A percentile compares a stretch with the other conserved stretches of the same genome.
Evolutionary conservation across 2,329 filamentous ascomycete genomes (phyloP).

Genomic region (Stachybotrys chartarum): DNA sequence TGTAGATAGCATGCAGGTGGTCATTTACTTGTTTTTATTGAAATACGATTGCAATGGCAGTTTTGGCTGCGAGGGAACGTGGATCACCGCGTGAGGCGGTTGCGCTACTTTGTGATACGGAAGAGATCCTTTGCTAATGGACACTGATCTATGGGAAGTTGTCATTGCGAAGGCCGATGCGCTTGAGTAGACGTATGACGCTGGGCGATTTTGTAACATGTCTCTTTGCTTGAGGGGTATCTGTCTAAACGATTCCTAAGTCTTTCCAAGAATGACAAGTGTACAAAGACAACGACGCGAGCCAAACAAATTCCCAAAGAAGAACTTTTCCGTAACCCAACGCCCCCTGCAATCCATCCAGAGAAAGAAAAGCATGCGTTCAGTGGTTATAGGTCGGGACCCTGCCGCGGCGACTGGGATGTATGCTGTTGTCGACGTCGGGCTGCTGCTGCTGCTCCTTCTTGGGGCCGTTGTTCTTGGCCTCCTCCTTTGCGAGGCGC

Average conservation of each 20-base stretch:
- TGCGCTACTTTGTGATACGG: too few relatives aligned
- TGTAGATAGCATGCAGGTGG: conserved; percentile 1
- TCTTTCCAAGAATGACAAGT: neutral
- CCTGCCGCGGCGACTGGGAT: conserved; percentile 42
- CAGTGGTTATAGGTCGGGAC: conserved; percentile 13
- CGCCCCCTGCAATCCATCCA: neutral
- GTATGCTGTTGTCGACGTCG: conserved; percentile 32
- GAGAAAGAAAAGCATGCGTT: neutral
- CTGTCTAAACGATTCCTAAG: neutral
- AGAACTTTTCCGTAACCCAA: neutral
- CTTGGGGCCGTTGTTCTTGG: conserved; percentile 11
- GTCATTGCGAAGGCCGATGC: too few relatives aligned
- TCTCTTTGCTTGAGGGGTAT: neutral
- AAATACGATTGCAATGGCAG: too few relatives aligned
- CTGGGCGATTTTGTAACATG: neutral
- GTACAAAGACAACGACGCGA: neutral
- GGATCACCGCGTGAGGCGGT: too few relatives aligned
- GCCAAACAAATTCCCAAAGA: neutral
- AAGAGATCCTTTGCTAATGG: too few relatives aligned
- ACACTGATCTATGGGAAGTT: too few relatives aligned
- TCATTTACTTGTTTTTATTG: neutral
- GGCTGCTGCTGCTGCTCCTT: conserved; percentile 18
- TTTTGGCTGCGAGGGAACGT: too few relatives aligned
- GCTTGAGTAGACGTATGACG: too few relatives aligned
- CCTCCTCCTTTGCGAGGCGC: conserved; percentile 28